phyloP scores from a whole-genome alignment of 345 rosid genomes.

The Mangifera indica region DNA sequence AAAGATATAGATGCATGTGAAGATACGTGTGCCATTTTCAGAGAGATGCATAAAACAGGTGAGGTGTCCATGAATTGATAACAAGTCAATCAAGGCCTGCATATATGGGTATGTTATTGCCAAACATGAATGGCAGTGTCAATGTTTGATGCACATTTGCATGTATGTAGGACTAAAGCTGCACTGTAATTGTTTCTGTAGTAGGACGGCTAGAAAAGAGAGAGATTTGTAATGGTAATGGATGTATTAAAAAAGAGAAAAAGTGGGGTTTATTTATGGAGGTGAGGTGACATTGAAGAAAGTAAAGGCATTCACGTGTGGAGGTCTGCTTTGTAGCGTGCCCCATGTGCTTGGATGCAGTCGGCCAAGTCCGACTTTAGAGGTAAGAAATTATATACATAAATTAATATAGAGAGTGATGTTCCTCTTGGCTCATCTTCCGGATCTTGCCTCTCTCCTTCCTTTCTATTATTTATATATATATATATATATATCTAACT shows the following conservation, averaged over 20 bases:
- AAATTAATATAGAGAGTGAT: conserved; percentile 26
- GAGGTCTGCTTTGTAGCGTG: conserved; percentile 28
- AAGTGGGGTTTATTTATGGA: not conserved
- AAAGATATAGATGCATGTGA: conserved; percentile 2
- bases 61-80: too few species aligned
- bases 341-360: conserved; percentile 41
- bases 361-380: conserved; percentile 21
- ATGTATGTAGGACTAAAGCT: too few species aligned
- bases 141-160: too few species aligned
- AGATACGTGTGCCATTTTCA: conserved; percentile 6
- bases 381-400: conserved; percentile 23
- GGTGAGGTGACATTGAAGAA: conserved; percentile 15
- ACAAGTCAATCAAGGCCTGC: too few species aligned
- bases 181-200: too few species aligned
- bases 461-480: conserved; percentile 6
- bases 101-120: too few species aligned
- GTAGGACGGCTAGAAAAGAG: too few species aligned
- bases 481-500: too few species aligned
- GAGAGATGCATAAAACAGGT: not conserved
- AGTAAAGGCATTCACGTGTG: conserved; percentile 42
- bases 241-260: too few species aligned
- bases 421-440: conserved; percentile 51
- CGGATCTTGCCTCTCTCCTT: conserved; percentile 71
- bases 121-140: too few species aligned
- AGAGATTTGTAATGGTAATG: too few species aligned